Evolutionary conservation across 495 filamentous ascomycete genomes (phyloP).

Genomic region (Aspergillus ostianus): DNA sequence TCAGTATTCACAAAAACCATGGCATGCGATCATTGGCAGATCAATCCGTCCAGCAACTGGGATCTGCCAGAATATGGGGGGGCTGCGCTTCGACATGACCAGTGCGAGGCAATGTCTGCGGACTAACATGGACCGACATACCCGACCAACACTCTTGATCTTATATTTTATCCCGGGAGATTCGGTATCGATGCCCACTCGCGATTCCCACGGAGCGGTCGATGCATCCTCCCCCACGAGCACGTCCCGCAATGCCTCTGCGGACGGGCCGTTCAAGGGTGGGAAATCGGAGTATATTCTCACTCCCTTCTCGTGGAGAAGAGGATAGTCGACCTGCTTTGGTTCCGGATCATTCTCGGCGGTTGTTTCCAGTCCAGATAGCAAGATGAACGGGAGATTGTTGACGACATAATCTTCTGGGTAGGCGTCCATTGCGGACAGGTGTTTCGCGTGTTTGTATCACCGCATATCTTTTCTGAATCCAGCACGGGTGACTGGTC

Average conservation of each 20-base stretch:
- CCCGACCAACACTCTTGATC: constrained; percentile 73
- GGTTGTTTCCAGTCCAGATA: constrained; percentile 64
- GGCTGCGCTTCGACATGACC: neutral
- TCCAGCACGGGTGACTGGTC: too few species aligned
- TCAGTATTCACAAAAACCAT: constrained; percentile 14
- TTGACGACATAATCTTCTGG: constrained; percentile 76
- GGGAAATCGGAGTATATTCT: constrained; percentile 67
- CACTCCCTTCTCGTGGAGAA: constrained; percentile 57
- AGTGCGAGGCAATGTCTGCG: neutral
- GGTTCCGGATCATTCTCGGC: constrained; percentile 21
- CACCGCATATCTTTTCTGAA: constrained; percentile 39
- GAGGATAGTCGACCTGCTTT: constrained; percentile 35
- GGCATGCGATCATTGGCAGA: neutral
- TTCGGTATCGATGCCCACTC: constrained; percentile 35
- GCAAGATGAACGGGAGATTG: constrained; percentile 74
- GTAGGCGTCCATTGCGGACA: constrained; percentile 80
- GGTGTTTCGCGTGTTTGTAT: constrained; percentile 24
- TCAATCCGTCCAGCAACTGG: neutral
- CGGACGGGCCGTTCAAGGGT: constrained; percentile 60
- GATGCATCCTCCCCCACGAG: constrained; percentile 66
- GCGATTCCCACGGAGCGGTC: constrained; percentile 56
- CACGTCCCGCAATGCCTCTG: constrained; percentile 63
- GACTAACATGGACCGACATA: constrained; percentile 44
- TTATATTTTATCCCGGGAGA: constrained; percentile 47
- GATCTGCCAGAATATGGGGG: too few species aligned